Conservation (phyloP, 2,329 filamentous ascomycete genomes). For the Fusarium equiseti region DNA sequence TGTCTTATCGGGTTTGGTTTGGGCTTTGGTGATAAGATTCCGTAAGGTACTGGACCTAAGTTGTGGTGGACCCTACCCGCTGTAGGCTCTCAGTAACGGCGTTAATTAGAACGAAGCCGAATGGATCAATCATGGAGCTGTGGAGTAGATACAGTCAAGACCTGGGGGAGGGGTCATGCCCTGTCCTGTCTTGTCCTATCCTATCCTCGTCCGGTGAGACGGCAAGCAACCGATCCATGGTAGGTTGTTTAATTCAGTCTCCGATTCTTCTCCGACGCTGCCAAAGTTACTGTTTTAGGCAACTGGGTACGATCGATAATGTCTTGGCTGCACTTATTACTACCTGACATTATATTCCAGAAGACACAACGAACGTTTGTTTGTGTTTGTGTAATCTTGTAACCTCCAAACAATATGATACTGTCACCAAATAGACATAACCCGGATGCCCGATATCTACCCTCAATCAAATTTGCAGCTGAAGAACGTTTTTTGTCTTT, state of each 20-base stretch:
- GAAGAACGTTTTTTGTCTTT: neutral
- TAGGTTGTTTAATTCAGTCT: slow-evolving; percentile 3
- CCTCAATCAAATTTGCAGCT: slow-evolving; percentile 8
- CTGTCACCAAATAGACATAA: neutral
- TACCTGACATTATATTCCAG: neutral
- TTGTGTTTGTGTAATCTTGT: neutral
- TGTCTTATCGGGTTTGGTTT: slow-evolving; percentile 41
- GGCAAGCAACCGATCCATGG: slow-evolving; percentile 21
- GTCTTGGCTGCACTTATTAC: neutral
- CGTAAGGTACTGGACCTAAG: slow-evolving; percentile 6
- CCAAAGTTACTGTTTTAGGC: slow-evolving; percentile 23
- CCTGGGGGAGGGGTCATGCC: slow-evolving; percentile 32
- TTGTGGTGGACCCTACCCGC: neutral
- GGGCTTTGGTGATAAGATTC: slow-evolving; percentile 41
- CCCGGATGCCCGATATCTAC: slow-evolving; percentile 4
- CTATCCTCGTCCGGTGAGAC: slow-evolving; percentile 30
- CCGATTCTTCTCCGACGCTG: slow-evolving; percentile 36
- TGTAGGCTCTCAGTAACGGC: slow-evolving; percentile 5
- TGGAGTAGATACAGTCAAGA: slow-evolving; percentile 28
- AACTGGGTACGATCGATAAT: slow-evolving; percentile 11
- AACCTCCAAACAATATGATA: neutral
- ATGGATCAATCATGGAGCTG: slow-evolving; percentile 19
- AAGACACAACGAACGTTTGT: neutral
- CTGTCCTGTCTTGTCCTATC: neutral
- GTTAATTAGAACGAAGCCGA: slow-evolving; percentile 23